phyloP scores from a whole-genome alignment of 1,139 yeast genomes.

The Scheffersomyces parashehatae region DNA sequence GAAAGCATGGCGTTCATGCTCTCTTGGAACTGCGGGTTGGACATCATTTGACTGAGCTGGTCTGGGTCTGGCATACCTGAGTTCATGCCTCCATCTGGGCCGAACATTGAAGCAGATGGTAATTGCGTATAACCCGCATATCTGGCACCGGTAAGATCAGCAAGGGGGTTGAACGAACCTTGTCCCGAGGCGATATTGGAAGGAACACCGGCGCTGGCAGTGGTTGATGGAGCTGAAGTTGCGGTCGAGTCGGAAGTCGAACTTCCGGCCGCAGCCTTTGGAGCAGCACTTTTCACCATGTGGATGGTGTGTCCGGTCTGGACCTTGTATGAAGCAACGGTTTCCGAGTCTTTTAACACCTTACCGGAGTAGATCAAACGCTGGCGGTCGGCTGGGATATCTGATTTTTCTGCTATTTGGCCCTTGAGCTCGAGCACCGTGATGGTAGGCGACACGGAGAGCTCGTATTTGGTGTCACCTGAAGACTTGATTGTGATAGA shows the following conservation, averaged over 20 bases:
- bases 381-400: constrained; percentile 73
- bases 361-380: constrained; percentile 92
- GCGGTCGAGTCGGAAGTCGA: constrained; percentile 12
- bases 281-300: constrained; percentile 67
- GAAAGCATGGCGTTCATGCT: constrained; percentile 76
- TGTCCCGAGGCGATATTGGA: constrained; percentile 82
- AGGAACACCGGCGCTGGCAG: constrained; percentile 47
- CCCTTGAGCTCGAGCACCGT: constrained; percentile 73
- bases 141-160: constrained; percentile 91
- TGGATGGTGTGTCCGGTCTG: constrained; percentile 87
- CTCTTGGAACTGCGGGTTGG: constrained; percentile 77
- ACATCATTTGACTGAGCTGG: constrained; percentile 72
- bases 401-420: constrained; percentile 57
- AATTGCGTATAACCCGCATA: constrained; percentile 90
- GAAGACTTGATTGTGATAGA: constrained; percentile 51
- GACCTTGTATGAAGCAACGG: constrained; percentile 73
- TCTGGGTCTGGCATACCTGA: constrained; percentile 70
- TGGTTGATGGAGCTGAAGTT: constrained; percentile 12
- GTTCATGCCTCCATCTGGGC: constrained; percentile 92
- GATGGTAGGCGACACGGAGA: constrained; percentile 51
- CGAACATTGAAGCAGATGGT: constrained; percentile 88
- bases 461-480: constrained; percentile 78
- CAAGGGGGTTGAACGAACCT: constrained; percentile 85
- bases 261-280: constrained; percentile 21
- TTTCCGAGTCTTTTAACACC: constrained; percentile 82